These are phyloP conservation scores for Aspergillus baeticus DNA, from an alignment of 495 filamentous ascomycete species.

Conservation along the genomic window DNA sequence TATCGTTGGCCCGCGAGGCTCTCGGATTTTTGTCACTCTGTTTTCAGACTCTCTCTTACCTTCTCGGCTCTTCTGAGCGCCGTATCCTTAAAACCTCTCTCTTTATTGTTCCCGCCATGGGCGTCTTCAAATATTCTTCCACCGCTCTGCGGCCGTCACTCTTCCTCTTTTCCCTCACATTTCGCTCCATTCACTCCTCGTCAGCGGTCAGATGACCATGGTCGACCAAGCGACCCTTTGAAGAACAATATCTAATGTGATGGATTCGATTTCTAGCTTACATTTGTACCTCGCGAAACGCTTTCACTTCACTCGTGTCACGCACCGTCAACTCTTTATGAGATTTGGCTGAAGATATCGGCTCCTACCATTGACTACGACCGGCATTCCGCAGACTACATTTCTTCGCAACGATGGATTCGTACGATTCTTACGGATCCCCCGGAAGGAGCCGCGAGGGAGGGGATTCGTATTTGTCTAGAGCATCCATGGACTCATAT, in stretches of 20 bases:
- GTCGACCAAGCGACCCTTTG: constrained; percentile 20
- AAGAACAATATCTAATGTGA: constrained; percentile 39
- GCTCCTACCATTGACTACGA: neutral
- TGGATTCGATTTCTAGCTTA: constrained; percentile 41
- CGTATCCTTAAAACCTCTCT: constrained; percentile 21
- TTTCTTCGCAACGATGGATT: constrained; percentile 32
- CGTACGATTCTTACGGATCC: constrained; percentile 41
- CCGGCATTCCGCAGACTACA: neutral
- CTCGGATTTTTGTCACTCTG: constrained; percentile 18
- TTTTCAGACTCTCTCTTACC: constrained; percentile 15
- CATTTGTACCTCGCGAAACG: constrained; percentile 1
- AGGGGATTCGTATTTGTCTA: constrained; percentile 31
- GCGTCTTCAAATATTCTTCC: constrained; percentile 8
- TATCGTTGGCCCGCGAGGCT: constrained; percentile 21
- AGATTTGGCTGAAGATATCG: neutral
- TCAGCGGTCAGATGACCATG: constrained; percentile 23
- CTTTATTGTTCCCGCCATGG: constrained; percentile 7
- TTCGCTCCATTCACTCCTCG: constrained; percentile 18
- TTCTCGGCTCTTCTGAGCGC: constrained; percentile 20
- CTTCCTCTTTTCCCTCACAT: constrained; percentile 8
- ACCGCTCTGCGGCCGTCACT: constrained; percentile 7
- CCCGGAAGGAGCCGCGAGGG: constrained; percentile 41
- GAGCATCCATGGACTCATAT: constrained; percentile 38
- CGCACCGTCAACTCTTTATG: constrained; percentile 3
- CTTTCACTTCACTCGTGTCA: neutral